Conservation (phyloP, 495 filamentous ascomycete genomes). For the Penicillium psychrofluorescens region DNA sequence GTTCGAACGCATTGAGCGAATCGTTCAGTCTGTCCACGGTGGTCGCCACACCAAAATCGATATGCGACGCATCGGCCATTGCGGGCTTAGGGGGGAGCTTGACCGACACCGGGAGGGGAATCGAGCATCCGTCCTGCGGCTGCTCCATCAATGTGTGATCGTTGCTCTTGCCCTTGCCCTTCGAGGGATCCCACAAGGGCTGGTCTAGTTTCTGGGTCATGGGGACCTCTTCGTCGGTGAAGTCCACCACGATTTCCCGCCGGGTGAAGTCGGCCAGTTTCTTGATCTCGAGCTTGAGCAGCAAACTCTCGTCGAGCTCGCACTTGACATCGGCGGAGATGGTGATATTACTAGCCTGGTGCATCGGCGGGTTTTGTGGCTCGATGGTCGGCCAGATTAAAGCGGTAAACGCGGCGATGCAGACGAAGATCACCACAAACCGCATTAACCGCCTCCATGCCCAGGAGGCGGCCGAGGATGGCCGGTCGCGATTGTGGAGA, state of each 20-base stretch:
- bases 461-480: conserved; percentile 23
- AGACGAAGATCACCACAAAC: conserved; percentile 14
- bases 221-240: conserved; percentile 20
- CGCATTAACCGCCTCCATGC: conserved; percentile 30
- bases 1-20: conserved; percentile 47
- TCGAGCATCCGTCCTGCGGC: conserved; percentile 27
- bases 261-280: conserved; percentile 33
- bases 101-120: conserved; percentile 25
- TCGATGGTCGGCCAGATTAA: conserved; percentile 24
- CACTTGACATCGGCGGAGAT: conserved; percentile 25
- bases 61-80: conserved; percentile 40
- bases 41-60: conserved; percentile 58
- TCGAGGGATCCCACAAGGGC: conserved; percentile 21
- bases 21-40: conserved; percentile 46
- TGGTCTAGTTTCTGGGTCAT: conserved; percentile 25
- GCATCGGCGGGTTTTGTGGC: conserved; percentile 5
- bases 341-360: conserved; percentile 27
- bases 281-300: conserved; percentile 21
- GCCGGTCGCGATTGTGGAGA: conserved; percentile 18
- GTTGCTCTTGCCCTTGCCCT: not conserved
- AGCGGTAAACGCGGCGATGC: conserved; percentile 11
- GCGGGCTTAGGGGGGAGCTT: conserved; percentile 24
- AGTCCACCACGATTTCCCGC: conserved; percentile 32
- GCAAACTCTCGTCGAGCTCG: conserved; percentile 22
- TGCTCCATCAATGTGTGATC: conserved; percentile 1